phyloP scores from a whole-genome alignment of 1,284 basidiomycete species.

The Spongispora temasekensis region DNA sequence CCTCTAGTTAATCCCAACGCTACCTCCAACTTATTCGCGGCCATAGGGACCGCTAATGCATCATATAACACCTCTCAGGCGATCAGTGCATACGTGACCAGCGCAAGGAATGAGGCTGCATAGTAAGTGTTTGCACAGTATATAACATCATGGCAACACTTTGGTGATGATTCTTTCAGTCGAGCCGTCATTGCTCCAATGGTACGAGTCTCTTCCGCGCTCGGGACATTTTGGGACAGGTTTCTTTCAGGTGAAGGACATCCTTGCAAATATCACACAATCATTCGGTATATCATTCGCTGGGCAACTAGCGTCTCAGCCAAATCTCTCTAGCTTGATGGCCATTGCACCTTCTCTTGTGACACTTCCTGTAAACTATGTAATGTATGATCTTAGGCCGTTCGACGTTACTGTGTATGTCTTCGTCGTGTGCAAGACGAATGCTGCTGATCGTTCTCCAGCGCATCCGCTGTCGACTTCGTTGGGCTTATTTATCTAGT shows the following conservation, averaged over 20 bases:
- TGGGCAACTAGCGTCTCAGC: conserved; percentile 34
- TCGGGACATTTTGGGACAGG: not conserved
- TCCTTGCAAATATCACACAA: conserved; percentile 25
- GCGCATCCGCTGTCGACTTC: conserved; percentile 70
- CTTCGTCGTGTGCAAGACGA: not conserved
- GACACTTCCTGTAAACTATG: conserved; percentile 51
- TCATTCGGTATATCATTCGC: conserved; percentile 41
- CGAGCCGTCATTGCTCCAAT: conserved; percentile 26
- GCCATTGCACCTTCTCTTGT: conserved; percentile 60
- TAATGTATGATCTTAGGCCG: conserved; percentile 59
- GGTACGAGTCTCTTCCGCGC: conserved; percentile 9
- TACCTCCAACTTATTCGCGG: conserved; percentile 34
- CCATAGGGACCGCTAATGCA: conserved; percentile 31
- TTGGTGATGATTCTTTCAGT: conserved; percentile 17
- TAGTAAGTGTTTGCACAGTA: conserved; percentile 44
- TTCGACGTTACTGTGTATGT: conserved; percentile 65
- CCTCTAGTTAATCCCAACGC: conserved; percentile 42
- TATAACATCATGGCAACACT: not conserved
- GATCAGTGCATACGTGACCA: conserved; percentile 36
- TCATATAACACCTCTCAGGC: conserved; percentile 40
- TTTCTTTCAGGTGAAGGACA: conserved; percentile 15
- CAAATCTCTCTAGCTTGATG: conserved; percentile 41
- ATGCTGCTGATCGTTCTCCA: conserved; percentile 28
- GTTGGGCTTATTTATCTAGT: conserved; percentile 78
- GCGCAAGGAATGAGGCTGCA: conserved; percentile 46